A percentile compares a stretch with the other conserved stretches of the same genome.
Evolutionary conservation across 371 early-diverging fungal genomes (phyloP).

Genomic region (Gilbertella persicaria): DNA sequence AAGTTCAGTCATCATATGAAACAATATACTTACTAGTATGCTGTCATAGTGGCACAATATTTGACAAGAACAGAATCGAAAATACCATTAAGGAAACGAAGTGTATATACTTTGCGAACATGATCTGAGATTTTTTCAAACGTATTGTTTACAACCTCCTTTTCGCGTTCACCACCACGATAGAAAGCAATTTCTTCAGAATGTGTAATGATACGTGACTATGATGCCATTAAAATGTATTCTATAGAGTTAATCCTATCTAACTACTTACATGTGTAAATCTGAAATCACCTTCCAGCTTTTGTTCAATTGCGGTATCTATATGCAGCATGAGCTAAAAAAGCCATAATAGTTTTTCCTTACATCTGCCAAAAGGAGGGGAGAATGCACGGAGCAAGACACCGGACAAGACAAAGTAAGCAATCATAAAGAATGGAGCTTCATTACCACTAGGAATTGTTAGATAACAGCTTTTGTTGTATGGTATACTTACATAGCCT

Average conservation of each 20-base stretch:
- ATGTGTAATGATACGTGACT: conserved; percentile 81
- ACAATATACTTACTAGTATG: conserved; percentile 66
- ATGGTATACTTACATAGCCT: conserved; percentile 66
- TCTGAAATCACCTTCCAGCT: conserved; percentile 85
- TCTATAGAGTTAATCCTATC: conserved; percentile 13
- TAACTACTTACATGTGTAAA: conserved; percentile 68
- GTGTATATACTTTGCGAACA: conserved; percentile 74
- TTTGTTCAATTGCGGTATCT: conserved; percentile 79
- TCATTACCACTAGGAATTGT: conserved; percentile 55
- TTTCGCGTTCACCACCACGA: conserved; percentile 76
- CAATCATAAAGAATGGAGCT: conserved; percentile 81
- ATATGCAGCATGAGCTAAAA: not conserved
- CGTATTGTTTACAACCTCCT: conserved; percentile 67
- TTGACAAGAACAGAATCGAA: conserved; percentile 86
- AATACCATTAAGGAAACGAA: conserved; percentile 80
- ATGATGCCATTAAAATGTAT: not conserved
- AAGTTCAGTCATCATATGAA: not conserved
- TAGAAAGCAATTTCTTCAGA: conserved; percentile 91
- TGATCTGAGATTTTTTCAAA: conserved; percentile 79
- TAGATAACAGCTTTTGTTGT: not conserved
- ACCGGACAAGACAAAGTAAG: conserved; percentile 78
- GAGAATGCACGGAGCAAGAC: conserved; percentile 75
- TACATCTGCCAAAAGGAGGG: conserved; percentile 84
- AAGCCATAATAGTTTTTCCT: conserved; percentile 9
- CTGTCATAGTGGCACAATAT: conserved; percentile 87